These are phyloP conservation scores for Cryphonectria carpinicola DNA, from an alignment of 2,329 filamentous ascomycete species.

Conservation along the genomic window DNA sequence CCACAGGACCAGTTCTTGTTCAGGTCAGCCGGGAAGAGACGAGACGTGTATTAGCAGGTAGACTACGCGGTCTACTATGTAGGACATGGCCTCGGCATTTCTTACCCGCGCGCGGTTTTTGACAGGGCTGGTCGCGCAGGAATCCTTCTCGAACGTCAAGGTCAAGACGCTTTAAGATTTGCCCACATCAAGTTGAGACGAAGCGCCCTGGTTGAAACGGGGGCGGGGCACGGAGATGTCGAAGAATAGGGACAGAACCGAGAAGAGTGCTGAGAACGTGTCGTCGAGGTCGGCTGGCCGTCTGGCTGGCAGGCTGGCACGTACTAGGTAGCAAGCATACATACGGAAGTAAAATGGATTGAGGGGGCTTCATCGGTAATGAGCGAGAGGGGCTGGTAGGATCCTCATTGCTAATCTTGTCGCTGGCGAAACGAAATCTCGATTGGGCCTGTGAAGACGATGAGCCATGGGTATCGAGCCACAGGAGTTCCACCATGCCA, in stretches of 20 bases:
- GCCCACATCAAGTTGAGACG: constrained; percentile 27
- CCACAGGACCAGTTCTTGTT: background rate
- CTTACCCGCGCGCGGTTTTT: constrained; percentile 3
- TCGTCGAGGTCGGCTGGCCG: background rate
- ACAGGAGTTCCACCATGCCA: constrained; percentile 10
- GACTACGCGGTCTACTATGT: background rate
- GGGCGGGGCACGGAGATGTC: constrained; percentile 2
- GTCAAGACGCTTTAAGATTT: constrained; percentile 17
- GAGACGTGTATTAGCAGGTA: background rate
- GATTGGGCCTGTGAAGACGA: constrained; percentile 3
- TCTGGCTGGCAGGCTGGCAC: background rate
- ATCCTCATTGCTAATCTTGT: constrained; percentile 12
- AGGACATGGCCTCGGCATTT: background rate
- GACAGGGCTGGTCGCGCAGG: background rate
- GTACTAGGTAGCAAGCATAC: background rate
- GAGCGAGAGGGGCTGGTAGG: constrained; percentile 16
- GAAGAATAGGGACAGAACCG: background rate
- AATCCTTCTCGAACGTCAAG: constrained; percentile 11
- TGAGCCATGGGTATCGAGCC: background rate
- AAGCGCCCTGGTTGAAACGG: constrained; percentile 26
- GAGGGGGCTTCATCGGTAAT: constrained; percentile 11
- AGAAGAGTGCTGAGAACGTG: background rate
- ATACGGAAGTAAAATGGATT: background rate
- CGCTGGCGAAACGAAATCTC: constrained; percentile 26
- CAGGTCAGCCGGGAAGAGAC: background rate